phyloP scores from a whole-genome alignment of 2,329 filamentous ascomycete species.

The Colletotrichum musicola region DNA sequence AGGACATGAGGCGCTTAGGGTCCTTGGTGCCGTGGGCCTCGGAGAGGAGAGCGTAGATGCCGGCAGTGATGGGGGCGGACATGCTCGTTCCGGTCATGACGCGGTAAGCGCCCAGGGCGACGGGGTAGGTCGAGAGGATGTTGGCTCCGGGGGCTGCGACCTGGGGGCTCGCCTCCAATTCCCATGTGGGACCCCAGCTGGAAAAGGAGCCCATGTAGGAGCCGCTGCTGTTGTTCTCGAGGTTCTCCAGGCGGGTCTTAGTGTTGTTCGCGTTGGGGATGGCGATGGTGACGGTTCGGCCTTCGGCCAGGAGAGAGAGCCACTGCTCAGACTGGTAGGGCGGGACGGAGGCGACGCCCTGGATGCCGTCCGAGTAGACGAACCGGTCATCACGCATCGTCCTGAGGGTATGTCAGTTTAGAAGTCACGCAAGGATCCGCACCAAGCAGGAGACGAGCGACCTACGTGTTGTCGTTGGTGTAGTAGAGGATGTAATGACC shows the following conservation, averaged over 20 bases:
- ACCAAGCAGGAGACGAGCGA: neutral
- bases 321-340: conserved; percentile 24
- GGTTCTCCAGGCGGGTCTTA: conserved; percentile 28
- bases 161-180: conserved; percentile 69
- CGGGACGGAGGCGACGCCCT: conserved; percentile 14
- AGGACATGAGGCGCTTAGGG: conserved; percentile 61
- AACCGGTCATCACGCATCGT: conserved; percentile 27
- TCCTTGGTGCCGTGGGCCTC: conserved; percentile 63
- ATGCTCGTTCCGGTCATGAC: conserved; percentile 71
- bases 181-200: conserved; percentile 72
- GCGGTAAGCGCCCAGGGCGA: conserved; percentile 62
- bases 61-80: conserved; percentile 68
- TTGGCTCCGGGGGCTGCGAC: conserved; percentile 67
- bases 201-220: conserved; percentile 62
- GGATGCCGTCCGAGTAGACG: conserved; percentile 18
- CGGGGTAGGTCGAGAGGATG: conserved; percentile 70
- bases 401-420: no score
- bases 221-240: conserved; percentile 21
- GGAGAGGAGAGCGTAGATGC: conserved; percentile 65
- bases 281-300: conserved; percentile 5
- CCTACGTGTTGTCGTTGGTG: conserved; percentile 42
- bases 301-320: conserved; percentile 11
- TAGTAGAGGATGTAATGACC: conserved; percentile 51
- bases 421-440: no score
- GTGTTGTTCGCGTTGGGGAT: conserved; percentile 31